Evolutionary conservation across 2,329 filamentous ascomycete species (phyloP).

Genomic region (Hirsutella minnesotensis): DNA sequence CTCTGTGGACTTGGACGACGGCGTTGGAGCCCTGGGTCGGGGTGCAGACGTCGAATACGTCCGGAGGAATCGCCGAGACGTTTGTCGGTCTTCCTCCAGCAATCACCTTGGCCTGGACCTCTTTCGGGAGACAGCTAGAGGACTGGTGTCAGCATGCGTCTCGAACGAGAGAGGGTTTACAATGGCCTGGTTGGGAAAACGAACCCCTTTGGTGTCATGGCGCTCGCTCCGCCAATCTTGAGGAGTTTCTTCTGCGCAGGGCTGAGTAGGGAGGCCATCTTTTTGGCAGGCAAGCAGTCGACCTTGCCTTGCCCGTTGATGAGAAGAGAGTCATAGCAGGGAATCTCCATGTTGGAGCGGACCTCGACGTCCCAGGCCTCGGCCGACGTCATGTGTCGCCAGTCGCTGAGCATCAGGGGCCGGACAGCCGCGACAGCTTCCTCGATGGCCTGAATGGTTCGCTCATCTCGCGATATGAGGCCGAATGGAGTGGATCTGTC

Average conservation of each 20-base stretch:
- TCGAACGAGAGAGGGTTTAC: too few species aligned
- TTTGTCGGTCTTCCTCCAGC: too few species aligned
- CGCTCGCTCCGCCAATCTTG: constrained; percentile 8
- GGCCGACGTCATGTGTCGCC: constrained; percentile 39
- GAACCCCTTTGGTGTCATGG: constrained; percentile 30
- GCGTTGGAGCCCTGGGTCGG: constrained; percentile 25
- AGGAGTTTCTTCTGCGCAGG: too few species aligned
- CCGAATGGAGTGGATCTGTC: constrained; percentile 31
- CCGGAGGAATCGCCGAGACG: constrained; percentile 22
- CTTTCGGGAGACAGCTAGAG: constrained; percentile 3
- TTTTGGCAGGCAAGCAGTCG: constrained; percentile 28
- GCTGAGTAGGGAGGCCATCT: too few species aligned
- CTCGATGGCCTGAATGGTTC: constrained; percentile 28
- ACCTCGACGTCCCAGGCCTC: constrained; percentile 31
- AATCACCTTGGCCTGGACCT: constrained; percentile 7
- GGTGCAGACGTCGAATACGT: constrained; percentile 33
- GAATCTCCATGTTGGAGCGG: constrained; percentile 32
- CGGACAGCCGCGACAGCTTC: constrained; percentile 33
- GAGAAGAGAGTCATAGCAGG: constrained; percentile 48
- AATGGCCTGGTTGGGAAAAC: too few species aligned
- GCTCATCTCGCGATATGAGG: constrained; percentile 27
- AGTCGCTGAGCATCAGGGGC: constrained; percentile 44
- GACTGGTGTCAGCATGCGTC: too few species aligned
- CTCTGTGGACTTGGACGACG: constrained; percentile 14
- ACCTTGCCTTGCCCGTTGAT: constrained; percentile 50